These are phyloP conservation scores for Agrocybe praecox DNA, from an alignment of 768 basidiomycete genomes.

Conservation along the genomic window DNA sequence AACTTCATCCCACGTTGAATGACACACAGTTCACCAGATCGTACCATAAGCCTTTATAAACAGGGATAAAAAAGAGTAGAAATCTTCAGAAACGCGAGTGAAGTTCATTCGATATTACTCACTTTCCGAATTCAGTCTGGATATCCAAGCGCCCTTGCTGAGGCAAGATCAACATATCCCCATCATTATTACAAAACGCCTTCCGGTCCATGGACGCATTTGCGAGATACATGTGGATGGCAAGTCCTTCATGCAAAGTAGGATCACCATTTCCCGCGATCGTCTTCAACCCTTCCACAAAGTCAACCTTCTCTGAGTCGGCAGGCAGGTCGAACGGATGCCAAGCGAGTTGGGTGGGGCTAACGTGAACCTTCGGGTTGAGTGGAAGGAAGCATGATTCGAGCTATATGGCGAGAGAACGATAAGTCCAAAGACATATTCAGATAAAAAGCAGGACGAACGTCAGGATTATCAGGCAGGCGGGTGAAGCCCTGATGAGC, in stretches of 20 bases:
- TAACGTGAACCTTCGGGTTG: constrained; percentile 62
- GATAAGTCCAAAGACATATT: not conserved
- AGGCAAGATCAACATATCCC: constrained; percentile 69
- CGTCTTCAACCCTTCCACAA: constrained; percentile 63
- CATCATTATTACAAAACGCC: constrained; percentile 65
- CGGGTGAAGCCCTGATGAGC: constrained; percentile 63
- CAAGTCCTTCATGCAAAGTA: constrained; percentile 62
- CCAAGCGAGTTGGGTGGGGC: constrained; percentile 70
- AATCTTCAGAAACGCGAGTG: not conserved
- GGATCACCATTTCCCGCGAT: constrained; percentile 66
- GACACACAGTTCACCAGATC: constrained; percentile 65
- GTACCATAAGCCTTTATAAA: constrained; percentile 52
- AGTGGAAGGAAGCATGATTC: constrained; percentile 61
- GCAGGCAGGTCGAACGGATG: constrained; percentile 59
- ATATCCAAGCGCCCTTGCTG: constrained; percentile 68
- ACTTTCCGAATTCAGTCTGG: constrained; percentile 72
- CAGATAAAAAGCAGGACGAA: constrained; percentile 27
- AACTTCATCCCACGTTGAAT: constrained; percentile 70
- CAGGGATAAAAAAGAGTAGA: not conserved
- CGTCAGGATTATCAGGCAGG: constrained; percentile 60
- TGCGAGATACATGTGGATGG: constrained; percentile 63
- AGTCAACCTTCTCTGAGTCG: constrained; percentile 44
- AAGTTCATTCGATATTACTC: constrained; percentile 19
- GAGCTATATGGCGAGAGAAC: constrained; percentile 37
- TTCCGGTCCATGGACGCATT: constrained; percentile 61